Conservation (phyloP, 441 rosid genomes). For the Brassica hybrid region DNA sequence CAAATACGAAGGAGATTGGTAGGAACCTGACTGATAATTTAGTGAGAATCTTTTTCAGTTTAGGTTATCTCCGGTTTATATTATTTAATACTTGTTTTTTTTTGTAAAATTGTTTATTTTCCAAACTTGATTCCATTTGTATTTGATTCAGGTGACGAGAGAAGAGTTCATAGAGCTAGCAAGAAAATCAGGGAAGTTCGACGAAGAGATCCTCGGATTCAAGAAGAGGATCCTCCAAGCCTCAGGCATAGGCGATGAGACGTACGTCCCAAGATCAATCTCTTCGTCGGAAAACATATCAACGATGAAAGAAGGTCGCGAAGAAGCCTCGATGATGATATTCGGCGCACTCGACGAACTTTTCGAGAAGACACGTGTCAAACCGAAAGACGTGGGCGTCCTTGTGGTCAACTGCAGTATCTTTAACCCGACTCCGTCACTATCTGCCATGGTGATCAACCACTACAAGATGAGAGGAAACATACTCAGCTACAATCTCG, state of each 20-base stretch:
- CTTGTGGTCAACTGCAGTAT: conserved; percentile 92
- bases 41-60: neutral
- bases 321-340: conserved; percentile 77
- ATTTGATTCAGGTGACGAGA: conserved; percentile 57
- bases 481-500: conserved; percentile 85
- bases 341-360: conserved; percentile 89
- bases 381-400: conserved; percentile 84
- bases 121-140: neutral
- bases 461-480: conserved; percentile 95
- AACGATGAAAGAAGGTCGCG: conserved; percentile 87
- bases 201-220: conserved; percentile 63
- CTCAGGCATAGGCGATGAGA: conserved; percentile 89
- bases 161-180: conserved; percentile 67
- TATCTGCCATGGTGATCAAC: conserved; percentile 87
- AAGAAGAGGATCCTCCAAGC: conserved; percentile 66
- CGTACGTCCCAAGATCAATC: conserved; percentile 70
- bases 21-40: neutral
- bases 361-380: conserved; percentile 73
- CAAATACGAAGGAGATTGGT: neutral
- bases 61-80: neutral
- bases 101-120: neutral
- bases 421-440: conserved; percentile 88
- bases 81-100: too few species aligned
- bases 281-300: conserved; percentile 57
- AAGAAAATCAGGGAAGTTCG: conserved; percentile 63